These are phyloP conservation scores for Antarctomyces pellizariae DNA, from an alignment of 495 filamentous ascomycete genomes.

Conservation along the genomic window DNA sequence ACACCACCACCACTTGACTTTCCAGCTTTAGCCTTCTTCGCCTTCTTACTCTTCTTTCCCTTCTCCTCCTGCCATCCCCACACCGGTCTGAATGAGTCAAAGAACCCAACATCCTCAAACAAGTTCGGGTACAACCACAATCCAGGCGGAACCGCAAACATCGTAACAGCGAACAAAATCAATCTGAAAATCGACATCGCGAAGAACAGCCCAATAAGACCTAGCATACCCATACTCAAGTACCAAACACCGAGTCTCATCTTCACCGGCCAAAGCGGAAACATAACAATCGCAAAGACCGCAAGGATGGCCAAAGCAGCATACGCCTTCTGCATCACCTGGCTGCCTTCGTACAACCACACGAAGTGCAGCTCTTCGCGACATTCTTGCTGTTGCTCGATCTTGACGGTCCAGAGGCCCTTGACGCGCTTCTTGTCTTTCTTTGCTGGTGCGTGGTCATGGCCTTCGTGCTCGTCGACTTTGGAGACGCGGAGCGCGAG, in stretches of 20 bases:
- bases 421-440: conserved; percentile 76
- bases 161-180: conserved; percentile 83
- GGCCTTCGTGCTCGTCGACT: conserved; percentile 48
- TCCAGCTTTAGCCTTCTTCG: conserved; percentile 14
- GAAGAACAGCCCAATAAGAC: conserved; percentile 85
- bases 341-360: conserved; percentile 87
- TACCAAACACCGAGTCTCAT: conserved; percentile 93
- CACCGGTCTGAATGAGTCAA: conserved; percentile 87
- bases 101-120: conserved; percentile 96
- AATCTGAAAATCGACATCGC: conserved; percentile 91
- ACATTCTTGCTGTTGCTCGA: conserved; percentile 92
- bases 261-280: conserved; percentile 88
- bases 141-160: conserved; percentile 64
- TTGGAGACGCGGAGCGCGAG: conserved; percentile 81
- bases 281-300: conserved; percentile 77
- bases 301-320: conserved; percentile 56
- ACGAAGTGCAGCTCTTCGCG: conserved; percentile 81
- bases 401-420: conserved; percentile 86
- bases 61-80: conserved; percentile 90
- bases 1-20: conserved; percentile 19
- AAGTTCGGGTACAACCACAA: conserved; percentile 96
- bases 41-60: conserved; percentile 44
- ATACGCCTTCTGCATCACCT: conserved; percentile 82
- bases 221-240: conserved; percentile 82
- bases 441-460: conserved; percentile 39